Percentiles rank a stretch among this genome's conserved stretches.
phyloP scores from a whole-genome alignment of 1,284 basidiomycete genomes.

The Sporisorium graminicola region DNA sequence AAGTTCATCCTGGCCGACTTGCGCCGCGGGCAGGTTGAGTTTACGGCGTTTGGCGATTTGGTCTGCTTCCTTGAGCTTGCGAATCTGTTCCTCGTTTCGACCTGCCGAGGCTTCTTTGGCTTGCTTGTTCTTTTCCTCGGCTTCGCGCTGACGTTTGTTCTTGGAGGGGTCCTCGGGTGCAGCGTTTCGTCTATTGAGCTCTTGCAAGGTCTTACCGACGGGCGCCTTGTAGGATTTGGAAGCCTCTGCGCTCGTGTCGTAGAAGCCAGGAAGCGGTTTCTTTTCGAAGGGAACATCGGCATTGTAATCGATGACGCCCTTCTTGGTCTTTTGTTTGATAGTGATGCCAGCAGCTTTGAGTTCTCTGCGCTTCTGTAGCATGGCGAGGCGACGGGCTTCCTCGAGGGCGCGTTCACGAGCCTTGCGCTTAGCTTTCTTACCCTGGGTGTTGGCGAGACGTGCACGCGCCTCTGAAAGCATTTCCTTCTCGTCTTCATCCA shows the following conservation, averaged over 20 bases:
- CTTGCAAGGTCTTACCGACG: constrained; percentile 83
- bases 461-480: constrained; percentile 99
- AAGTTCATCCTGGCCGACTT: constrained; percentile 94
- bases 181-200: constrained; percentile 78
- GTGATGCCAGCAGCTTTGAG: constrained; percentile 94
- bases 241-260: constrained; percentile 94
- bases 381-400: constrained; percentile 92
- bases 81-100: constrained; percentile 90
- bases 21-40: constrained; percentile 86
- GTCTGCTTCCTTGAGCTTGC: constrained; percentile 95
- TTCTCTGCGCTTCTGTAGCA: constrained; percentile 97
- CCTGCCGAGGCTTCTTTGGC: constrained; percentile 72
- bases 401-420: constrained; percentile 87
- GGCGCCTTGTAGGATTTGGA: constrained; percentile 88
- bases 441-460: constrained; percentile 97
- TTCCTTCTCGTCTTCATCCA: constrained; percentile 99
- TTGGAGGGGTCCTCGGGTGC: constrained; percentile 73
- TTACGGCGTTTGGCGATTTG: constrained; percentile 89
- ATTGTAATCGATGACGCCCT: constrained; percentile 99
- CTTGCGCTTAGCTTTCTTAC: constrained; percentile 99
- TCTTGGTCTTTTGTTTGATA: constrained; percentile 82
- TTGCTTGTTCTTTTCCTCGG: constrained; percentile 86
- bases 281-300: constrained; percentile 99
- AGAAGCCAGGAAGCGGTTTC: constrained; percentile 93
- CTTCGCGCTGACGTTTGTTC: constrained; percentile 55